Evolutionary conservation across 2,329 filamentous ascomycete genomes (phyloP).

Genomic region (Epichloe elymi): DNA sequence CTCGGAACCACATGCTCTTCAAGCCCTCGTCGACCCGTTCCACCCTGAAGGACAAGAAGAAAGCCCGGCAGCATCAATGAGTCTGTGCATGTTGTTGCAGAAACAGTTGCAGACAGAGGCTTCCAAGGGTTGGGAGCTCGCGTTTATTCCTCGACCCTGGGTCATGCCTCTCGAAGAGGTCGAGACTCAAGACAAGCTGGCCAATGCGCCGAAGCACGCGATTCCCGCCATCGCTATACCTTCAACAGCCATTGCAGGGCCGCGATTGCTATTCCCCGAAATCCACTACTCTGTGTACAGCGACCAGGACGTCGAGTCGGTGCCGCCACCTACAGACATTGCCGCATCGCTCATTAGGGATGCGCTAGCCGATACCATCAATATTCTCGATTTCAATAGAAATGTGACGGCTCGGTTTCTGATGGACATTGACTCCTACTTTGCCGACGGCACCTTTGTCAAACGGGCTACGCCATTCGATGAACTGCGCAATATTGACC

Average conservation of each 20-base stretch:
- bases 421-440: constrained; percentile 92
- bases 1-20: constrained; percentile 72
- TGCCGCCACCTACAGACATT: constrained; percentile 63
- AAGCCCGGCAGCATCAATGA: constrained; percentile 49
- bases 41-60: constrained; percentile 49
- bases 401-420: constrained; percentile 75
- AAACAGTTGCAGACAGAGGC: constrained; percentile 73
- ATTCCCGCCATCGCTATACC: constrained; percentile 70
- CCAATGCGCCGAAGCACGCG: constrained; percentile 54
- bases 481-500: constrained; percentile 58
- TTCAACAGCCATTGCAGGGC: constrained; percentile 58
- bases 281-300: constrained; percentile 87
- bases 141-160: constrained; percentile 55
- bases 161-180: constrained; percentile 48
- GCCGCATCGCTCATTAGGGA: constrained; percentile 77
- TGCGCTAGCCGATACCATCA: constrained; percentile 80
- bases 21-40: constrained; percentile 78
- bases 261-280: constrained; percentile 70
- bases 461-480: constrained; percentile 91
- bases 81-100: constrained; percentile 70
- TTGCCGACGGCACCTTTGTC: constrained; percentile 77
- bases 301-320: constrained; percentile 76
- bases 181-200: constrained; percentile 46
- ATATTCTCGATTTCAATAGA: constrained; percentile 85
- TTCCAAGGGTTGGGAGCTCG: constrained; percentile 59